These are phyloP conservation scores for Polyporus tsugae DNA, from an alignment of 1,284 basidiomycete species.

Conservation along the genomic window DNA sequence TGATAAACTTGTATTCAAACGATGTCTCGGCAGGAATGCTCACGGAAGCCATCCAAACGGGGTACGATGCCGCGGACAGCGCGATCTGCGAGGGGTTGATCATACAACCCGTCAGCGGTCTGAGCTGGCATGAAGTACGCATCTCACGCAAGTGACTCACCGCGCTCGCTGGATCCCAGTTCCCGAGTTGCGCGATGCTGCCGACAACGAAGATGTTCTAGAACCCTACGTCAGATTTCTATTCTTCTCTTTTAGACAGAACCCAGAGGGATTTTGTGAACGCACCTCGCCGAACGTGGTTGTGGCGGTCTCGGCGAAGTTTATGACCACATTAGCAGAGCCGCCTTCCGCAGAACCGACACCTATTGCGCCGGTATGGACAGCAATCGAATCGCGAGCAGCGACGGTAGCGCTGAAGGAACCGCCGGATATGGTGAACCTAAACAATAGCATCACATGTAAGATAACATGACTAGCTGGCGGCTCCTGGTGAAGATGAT, in stretches of 20 bases:
- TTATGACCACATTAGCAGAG: slow-evolving; percentile 49
- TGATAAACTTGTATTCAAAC: slow-evolving; percentile 70
- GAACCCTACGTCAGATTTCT: background rate
- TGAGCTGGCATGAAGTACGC: background rate
- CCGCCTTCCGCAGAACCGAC: slow-evolving; percentile 30
- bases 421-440: slow-evolving; percentile 61
- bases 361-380: slow-evolving; percentile 57
- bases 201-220: slow-evolving; percentile 70
- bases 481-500: background rate
- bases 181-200: slow-evolving; percentile 60
- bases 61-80: slow-evolving; percentile 61
- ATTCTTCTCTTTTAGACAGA: background rate
- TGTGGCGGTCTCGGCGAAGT: slow-evolving; percentile 61
- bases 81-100: slow-evolving; percentile 50
- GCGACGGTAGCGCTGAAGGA: slow-evolving; percentile 60
- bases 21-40: slow-evolving; percentile 54
- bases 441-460: slow-evolving; percentile 34
- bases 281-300: slow-evolving; percentile 64
- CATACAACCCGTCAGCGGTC: background rate
- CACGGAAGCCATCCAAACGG: slow-evolving; percentile 62
- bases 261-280: slow-evolving; percentile 4
- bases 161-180: slow-evolving; percentile 55
- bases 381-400: slow-evolving; percentile 63
- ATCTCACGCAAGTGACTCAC: slow-evolving; percentile 43
- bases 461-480: background rate